Evolutionary conservation across 768 basidiomycete genomes (phyloP), one percentile per base, ranked within the genome.

Genomic region (Mycena metata): DNA sequence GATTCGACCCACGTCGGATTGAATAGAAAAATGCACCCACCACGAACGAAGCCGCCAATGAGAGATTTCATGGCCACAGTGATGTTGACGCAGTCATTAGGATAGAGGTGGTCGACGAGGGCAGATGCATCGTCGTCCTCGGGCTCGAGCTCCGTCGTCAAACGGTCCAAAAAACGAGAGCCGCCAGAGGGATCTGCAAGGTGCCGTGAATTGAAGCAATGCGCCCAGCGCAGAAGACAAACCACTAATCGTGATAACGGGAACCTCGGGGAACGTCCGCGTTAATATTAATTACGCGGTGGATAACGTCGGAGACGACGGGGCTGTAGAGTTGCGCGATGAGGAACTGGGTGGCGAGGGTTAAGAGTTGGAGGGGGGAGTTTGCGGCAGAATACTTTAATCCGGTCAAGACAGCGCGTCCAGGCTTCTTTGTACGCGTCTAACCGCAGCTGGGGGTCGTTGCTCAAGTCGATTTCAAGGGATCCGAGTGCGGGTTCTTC

Each of bases 171-270:
- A 51, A 90, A 82, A 0, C 83, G 76, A 4, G 83, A 79, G 19
- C 85, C 83, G 17, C 83, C 80, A 1, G 84, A 80, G 19, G 84
- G 80, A 60, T 85, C 87, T 84, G 24, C 45, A 35, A 19, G 51
- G 19, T 51, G 67, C 11, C 39, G 15, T 30, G 33, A 7, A 55
- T 15, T 67, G 30, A 45, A 58, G 51, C 17, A 39, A 11, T 33
- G 41, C 12, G 30, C 39, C 5, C 12, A 56, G 54, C 35, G 55
- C 58, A 17, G 33, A 17, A 39, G 23, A 71, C 85, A 42, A 70
- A 90, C 90, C 85, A 57, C 85, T 83, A 35, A 92, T 80, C 0
- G 85, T 81, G 56, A 91, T 80, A 7, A 88, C 85, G 3, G 91
- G 90, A 8, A 92, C 74, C 72, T 93, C 91, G 6, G 82, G 69